Percentiles rank a stretch among this genome's conserved stretches.
Conservation (phyloP, 345 rosid species). For the Triadica sebifera region DNA sequence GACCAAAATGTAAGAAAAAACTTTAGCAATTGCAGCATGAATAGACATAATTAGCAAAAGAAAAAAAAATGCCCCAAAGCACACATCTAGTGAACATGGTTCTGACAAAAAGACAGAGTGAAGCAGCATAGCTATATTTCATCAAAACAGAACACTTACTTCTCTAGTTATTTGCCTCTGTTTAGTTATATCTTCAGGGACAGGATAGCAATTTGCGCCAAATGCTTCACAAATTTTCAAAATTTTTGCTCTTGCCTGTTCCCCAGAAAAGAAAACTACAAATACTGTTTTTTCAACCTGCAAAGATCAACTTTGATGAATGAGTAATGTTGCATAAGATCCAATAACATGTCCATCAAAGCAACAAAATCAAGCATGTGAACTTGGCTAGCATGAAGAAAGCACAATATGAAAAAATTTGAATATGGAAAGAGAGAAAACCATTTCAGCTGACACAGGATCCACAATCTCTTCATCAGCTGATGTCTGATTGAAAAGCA, state of each 20-base stretch:
- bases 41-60: neutral
- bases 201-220: conserved; percentile 94
- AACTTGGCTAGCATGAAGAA: neutral
- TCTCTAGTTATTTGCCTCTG: conserved; percentile 89
- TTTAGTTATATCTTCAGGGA: conserved; percentile 81
- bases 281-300: conserved; percentile 87
- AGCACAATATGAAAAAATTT: no score
- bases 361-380: conserved; percentile 11
- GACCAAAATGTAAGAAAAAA: neutral
- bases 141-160: conserved; percentile 43
- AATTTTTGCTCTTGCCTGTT: conserved; percentile 86
- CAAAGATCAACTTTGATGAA: conserved; percentile 16
- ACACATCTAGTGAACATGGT: neutral
- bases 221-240: conserved; percentile 92
- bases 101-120: neutral
- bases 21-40: neutral
- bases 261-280: conserved; percentile 94
- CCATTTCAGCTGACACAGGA: conserved; percentile 85
- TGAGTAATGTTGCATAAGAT: conserved; percentile 13
- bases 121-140: neutral
- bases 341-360: neutral
- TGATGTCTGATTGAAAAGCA: conserved; percentile 90
- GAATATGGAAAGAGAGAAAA: conserved; percentile 26
- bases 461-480: conserved; percentile 90
- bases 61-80: neutral